phyloP scores from a whole-genome alignment of 2,329 filamentous ascomycete species.

The Sporothrix brunneoviolacea region DNA sequence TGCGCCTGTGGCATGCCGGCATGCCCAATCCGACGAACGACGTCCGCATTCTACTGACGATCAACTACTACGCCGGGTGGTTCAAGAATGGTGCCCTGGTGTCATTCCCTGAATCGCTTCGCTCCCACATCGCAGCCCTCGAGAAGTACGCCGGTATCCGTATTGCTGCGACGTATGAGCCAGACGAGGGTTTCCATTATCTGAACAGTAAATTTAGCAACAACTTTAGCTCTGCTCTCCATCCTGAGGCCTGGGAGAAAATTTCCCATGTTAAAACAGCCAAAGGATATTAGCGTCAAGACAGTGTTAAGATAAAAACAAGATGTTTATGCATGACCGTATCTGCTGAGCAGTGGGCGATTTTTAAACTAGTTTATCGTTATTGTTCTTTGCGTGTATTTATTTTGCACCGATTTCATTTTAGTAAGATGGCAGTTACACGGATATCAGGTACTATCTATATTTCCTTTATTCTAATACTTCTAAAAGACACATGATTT shows the following conservation, averaged over 20 bases:
- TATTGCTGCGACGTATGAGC: conserved; percentile 12
- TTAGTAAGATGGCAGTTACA: too few species aligned
- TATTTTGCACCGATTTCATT: too few species aligned
- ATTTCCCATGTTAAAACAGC: conserved; percentile 14
- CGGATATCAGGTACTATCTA: too few species aligned
- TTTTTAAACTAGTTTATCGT: too few species aligned
- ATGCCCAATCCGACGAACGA: conserved; percentile 13
- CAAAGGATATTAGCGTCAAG: conserved; percentile 16
- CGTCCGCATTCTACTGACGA: conserved; percentile 11
- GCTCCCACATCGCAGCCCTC: background rate
- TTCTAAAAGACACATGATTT: too few species aligned
- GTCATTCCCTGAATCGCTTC: conserved; percentile 10
- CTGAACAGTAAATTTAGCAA: conserved; percentile 16
- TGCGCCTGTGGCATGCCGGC: conserved; percentile 39
- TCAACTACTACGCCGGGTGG: conserved; percentile 14
- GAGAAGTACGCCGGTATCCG: conserved; percentile 11
- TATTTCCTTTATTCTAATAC: background rate
- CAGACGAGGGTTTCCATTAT: conserved; percentile 12
- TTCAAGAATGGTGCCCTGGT: conserved; percentile 13
- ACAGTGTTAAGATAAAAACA: too few species aligned
- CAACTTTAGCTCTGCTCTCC: conserved; percentile 15
- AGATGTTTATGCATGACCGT: too few species aligned
- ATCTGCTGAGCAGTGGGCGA: too few species aligned
- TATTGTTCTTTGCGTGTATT: too few species aligned
- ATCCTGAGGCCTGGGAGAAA: conserved; percentile 13